A percentile compares a stretch with the other conserved stretches of the same genome.
Conservation (phyloP, 257 asterid species). For the Echium plantagineum region DNA sequence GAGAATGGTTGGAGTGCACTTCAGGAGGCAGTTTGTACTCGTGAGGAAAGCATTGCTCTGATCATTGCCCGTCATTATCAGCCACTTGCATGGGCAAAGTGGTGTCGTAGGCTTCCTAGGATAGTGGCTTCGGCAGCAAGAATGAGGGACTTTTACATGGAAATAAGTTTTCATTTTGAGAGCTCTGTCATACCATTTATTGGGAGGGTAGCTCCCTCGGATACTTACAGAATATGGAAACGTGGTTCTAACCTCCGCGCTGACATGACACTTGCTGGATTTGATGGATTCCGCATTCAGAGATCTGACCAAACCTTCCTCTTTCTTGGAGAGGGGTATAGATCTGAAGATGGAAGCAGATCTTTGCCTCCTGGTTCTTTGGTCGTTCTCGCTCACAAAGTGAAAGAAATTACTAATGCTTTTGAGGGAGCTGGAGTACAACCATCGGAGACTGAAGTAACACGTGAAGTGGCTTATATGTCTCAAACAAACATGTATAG, state of each 20-base stretch:
- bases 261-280: conserved; percentile 65
- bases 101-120: conserved; percentile 8
- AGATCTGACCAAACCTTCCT: conserved; percentile 94
- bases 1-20: conserved; percentile 99
- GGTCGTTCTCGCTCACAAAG: conserved; percentile 85
- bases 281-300: conserved; percentile 95
- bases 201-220: not conserved
- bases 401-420: conserved; percentile 91
- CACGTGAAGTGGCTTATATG: conserved; percentile 94
- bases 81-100: conserved; percentile 9
- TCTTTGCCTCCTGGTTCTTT: conserved; percentile 90
- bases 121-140: conserved; percentile 1
- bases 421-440: conserved; percentile 92
- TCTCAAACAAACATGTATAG: conserved; percentile 98
- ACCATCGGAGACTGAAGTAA: conserved; percentile 95
- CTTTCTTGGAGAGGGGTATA: conserved; percentile 86
- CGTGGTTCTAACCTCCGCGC: not conserved
- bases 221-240: not conserved
- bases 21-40: conserved; percentile 54
- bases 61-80: conserved; percentile 4
- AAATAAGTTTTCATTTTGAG: conserved; percentile 24
- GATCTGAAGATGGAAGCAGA: conserved; percentile 51
- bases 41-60: not conserved
- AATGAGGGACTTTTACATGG: conserved; percentile 1
- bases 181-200: conserved; percentile 57